Percentiles rank a stretch among this genome's conserved stretches.
phyloP scores from a whole-genome alignment of 139 green algal genomes.

The Auxenochlorella pyrenoidosa region DNA sequence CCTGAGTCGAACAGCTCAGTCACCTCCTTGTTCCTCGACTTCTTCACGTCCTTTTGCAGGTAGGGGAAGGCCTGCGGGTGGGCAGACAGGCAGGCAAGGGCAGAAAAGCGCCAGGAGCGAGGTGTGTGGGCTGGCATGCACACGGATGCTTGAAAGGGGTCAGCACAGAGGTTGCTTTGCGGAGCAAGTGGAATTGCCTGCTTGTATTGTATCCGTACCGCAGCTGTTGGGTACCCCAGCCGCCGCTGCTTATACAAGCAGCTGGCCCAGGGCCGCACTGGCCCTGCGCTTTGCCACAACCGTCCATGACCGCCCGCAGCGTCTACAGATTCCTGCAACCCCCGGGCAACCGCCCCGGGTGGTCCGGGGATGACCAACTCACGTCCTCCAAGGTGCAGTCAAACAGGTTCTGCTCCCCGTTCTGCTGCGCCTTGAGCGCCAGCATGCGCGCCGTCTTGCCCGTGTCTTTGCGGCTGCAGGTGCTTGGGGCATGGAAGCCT shows the following conservation, averaged over 20 bases:
- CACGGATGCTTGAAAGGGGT: too few species aligned
- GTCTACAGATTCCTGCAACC: not conserved
- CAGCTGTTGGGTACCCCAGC: too few species aligned
- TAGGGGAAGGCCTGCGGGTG: conserved; percentile 17
- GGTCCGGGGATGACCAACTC: not conserved
- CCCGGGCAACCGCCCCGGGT: too few species aligned
- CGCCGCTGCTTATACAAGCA: too few species aligned
- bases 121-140: not conserved
- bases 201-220: too few species aligned
- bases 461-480: conserved; percentile 90
- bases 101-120: too few species aligned
- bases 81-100: not conserved
- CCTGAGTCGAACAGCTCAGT: conserved; percentile 79
- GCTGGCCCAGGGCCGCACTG: too few species aligned
- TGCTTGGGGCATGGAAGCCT: not conserved
- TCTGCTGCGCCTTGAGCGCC: conserved; percentile 62
- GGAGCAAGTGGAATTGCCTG: too few species aligned
- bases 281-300: too few species aligned
- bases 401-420: conserved; percentile 71
- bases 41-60: conserved; percentile 80
- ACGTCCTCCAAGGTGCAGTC: conserved; percentile 57
- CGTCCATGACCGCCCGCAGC: too few species aligned
- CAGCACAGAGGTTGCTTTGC: too few species aligned
- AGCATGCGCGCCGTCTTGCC: conserved; percentile 91
- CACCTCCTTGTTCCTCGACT: conserved; percentile 91